Evolutionary conservation across 441 rosid genomes (phyloP), one percentile per base, ranked within the genome.

Genomic region (Syzygium syzygioides): DNA sequence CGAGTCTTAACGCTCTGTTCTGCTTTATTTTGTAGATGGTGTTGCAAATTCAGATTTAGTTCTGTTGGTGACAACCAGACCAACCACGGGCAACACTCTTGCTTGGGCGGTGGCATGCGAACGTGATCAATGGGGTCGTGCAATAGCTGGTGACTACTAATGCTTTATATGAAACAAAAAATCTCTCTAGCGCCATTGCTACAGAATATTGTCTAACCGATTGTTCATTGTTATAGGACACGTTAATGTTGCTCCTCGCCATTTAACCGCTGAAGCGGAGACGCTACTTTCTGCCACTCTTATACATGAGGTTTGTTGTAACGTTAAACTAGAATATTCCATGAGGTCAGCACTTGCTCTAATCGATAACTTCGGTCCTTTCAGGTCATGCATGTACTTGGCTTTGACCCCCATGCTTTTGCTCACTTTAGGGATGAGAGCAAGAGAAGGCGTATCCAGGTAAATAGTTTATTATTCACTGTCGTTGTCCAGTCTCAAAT

Each of bases 21-120:
- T 90, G 45, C 86, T 80, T 79, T 90, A 23, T 85, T 89, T 56
- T 55, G 4, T 94, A 98, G 99, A 93, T 91, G 99, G 99, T 90
- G 96, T 98, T 80, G 94, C 96, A 90, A 93, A 95, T 90, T 95
- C 99, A 34, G 99, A 98, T 93, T 94, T 98, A 89, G 99, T 98
- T 88, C 97, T 98, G 32, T 91, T 97, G 93, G 99, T 98, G 86
- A 97, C 99, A 48, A 97, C 99, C 88, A 96, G 99, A 92, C 99
- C 99, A 87, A 98, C 99, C 90, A 98, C 99, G 20, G 99, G 99
- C 89, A 98, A 98, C 94, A 98, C 99, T 64, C 95, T 98, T 90
- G 99, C 99, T 71, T 98, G 99, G 99, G 99, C 99, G 37, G 99
- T 98, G 89, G 99, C 99, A 87, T 98, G 99, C 87, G 99, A 98